These are phyloP conservation scores for Oryza glumipatula DNA, from an alignment of 176 grass and related monocot species.

Conservation along the genomic window DNA sequence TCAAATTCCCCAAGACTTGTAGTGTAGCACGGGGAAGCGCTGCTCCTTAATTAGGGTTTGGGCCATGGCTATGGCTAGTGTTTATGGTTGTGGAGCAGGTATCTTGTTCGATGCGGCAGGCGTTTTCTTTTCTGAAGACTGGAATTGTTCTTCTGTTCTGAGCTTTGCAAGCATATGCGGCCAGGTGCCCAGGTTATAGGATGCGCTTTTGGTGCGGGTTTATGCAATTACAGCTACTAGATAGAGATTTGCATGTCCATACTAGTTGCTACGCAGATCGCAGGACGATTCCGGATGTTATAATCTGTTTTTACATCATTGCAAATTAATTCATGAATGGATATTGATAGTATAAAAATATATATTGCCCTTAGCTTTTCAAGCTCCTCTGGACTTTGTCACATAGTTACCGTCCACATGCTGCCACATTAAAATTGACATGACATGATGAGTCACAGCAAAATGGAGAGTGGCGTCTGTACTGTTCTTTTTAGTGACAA, in stretches of 20 bases:
- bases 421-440: background rate
- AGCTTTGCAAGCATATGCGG: background rate
- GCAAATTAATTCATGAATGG: background rate
- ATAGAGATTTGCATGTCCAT: background rate
- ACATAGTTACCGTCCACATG: background rate
- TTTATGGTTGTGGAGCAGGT: background rate
- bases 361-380: background rate
- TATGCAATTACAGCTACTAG: background rate
- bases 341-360: background rate
- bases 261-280: background rate
- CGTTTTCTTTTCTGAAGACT: background rate
- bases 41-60: conserved; percentile 18
- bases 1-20: too few species aligned
- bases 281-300: background rate
- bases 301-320: background rate
- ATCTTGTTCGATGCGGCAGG: background rate
- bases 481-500: background rate
- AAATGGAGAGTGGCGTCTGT: background rate
- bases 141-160: background rate
- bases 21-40: background rate
- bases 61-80: background rate
- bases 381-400: background rate
- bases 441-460: background rate
- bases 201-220: background rate
- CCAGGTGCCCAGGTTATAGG: background rate